A percentile compares a stretch with the other conserved stretches of the same genome.
Evolutionary conservation across 805 yeast genomes (phyloP).

Genomic region (Nakazawaea siamensis): DNA sequence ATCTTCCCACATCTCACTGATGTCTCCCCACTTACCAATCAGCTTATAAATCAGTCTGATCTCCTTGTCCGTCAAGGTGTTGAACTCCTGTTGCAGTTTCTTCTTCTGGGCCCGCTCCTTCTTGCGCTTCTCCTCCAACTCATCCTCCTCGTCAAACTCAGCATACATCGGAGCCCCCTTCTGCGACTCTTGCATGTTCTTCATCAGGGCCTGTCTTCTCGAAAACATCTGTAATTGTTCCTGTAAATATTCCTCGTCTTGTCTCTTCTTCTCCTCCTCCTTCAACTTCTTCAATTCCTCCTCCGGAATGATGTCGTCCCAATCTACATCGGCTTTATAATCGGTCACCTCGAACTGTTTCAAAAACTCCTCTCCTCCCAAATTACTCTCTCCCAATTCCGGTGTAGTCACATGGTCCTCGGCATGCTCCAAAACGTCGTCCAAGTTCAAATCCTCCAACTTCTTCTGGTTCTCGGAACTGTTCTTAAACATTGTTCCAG

Average conservation of each 20-base stretch:
- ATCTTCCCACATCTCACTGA: conserved; percentile 71
- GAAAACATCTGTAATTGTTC: conserved; percentile 86
- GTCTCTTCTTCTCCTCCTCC: conserved; percentile 80
- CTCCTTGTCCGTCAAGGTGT: conserved; percentile 73
- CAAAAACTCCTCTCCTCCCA: conserved; percentile 96
- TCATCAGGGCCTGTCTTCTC: conserved; percentile 69
- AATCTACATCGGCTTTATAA: conserved; percentile 94
- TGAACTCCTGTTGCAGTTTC: conserved; percentile 31
- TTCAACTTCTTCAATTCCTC: conserved; percentile 84
- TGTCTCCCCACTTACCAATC: conserved; percentile 73
- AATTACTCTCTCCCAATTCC: conserved; percentile 92
- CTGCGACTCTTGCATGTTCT: conserved; percentile 36
- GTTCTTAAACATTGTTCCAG: conserved; percentile 97
- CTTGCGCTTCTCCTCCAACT: conserved; percentile 30
- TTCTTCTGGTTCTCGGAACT: conserved; percentile 83
- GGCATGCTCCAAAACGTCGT: conserved; percentile 93
- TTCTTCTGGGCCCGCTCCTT: conserved; percentile 26
- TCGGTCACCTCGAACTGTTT: conserved; percentile 98
- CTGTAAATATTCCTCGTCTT: conserved; percentile 79
- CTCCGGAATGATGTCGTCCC: conserved; percentile 99
- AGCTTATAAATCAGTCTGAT: conserved; percentile 80
- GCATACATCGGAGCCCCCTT: conserved; percentile 27
- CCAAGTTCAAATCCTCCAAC: conserved; percentile 89
- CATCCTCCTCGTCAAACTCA: conserved; percentile 29
- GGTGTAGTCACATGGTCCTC: conserved; percentile 97